Evolutionary conservation across 371 early-diverging fungal species (phyloP), one percentile per base, ranked within the genome.

Genomic region (Apophysomyces ossiformis): DNA sequence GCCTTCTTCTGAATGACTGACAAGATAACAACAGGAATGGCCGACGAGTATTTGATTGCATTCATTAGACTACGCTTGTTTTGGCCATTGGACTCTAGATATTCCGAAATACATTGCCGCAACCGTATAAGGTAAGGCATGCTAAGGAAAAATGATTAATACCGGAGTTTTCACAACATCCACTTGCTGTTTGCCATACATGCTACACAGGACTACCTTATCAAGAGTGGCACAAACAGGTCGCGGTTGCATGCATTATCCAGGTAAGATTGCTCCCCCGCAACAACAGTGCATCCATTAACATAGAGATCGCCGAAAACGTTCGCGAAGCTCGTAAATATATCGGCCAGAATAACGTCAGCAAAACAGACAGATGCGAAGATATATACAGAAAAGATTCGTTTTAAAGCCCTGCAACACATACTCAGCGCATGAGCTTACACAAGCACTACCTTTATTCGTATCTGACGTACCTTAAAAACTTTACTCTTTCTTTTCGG

Each of bases 281-380:
- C 57, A 69, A 82, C 69, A 72, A 82, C 79, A 65, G 76, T 69
- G 65, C 87, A 87, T 36, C 75, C 63, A n/a, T 88, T 78, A 58
- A 83, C 74, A 56, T 90, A 88, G 5, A 93, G 74, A 71, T 96
- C 96, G 7, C 93, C 95, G 69, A 96, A 85, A 8, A 95, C 91
- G 50, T 92, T 87, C 0, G 96, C 90, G 71, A 93, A 95, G 68
- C 94, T 94, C 0, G 97, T 96, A 70, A 96, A 72, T 57, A 96
- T 91, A 85, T 97, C 98, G 5, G 96, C 95, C 63, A 97, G 75
- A 39, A 97, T 87, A 35, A 95, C 86, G 69, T 97, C 97, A 1
- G 85, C 85, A 69, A 96, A 91, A 36, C 82, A 85, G 1, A 96
- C 93, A 1, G 87, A 78, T 1, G 84, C 69, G 61, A 75, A 66